Base-by-base conservation (phyloP, 805 yeast genomes). In the Kodamaea jinghongensis region DNA sequence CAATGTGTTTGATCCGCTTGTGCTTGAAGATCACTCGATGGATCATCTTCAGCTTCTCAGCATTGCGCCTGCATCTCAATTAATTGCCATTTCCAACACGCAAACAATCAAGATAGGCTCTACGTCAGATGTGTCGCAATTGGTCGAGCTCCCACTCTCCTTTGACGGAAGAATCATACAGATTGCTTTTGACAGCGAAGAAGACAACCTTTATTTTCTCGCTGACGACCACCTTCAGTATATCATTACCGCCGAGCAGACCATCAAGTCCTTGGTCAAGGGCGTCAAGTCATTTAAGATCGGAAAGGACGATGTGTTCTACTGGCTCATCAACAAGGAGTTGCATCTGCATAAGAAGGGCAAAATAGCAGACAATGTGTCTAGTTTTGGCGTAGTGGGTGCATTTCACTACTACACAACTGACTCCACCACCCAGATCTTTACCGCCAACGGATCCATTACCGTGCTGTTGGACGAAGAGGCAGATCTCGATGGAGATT, bases 81-180 rank as follows among this genome's bases (percentile, higher is more conserved):
- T 64, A 9, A 65, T 61, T 48, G 70, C 67, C 1, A 71, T 74
- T 2, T 64, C 71, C 3, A 66, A 71, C 34, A 55, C 61, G 4
- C 48, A 46, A 3, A 51, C 51, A 28, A 48, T 71, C 12, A 62
- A 63, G 2, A 37, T 70, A 9, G 76, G 73, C 6, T 30, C 49
- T 14, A 49, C 51, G 34, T 48, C 52, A 11, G 48, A 47, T 25
- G 31, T 49, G 11, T 14, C 33, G 5, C 29, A 22, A 4, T 4
- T 31, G 25, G 31, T 17, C 9, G 20, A 16, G 27, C 10, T 31
- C 17, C 36, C 34, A 5, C 17, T 14, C 22, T 8, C 20, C 13
- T 31, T 15, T n/a, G 30, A 36, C 31, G 17, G 61, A n/a, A 28
- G 39, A 3, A 50, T 50, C 23, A 54, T 66, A 8, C 62, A 59